Evolutionary conservation across 1,139 yeast species (phyloP).

Genomic region (Geotrichum europaeum): DNA sequence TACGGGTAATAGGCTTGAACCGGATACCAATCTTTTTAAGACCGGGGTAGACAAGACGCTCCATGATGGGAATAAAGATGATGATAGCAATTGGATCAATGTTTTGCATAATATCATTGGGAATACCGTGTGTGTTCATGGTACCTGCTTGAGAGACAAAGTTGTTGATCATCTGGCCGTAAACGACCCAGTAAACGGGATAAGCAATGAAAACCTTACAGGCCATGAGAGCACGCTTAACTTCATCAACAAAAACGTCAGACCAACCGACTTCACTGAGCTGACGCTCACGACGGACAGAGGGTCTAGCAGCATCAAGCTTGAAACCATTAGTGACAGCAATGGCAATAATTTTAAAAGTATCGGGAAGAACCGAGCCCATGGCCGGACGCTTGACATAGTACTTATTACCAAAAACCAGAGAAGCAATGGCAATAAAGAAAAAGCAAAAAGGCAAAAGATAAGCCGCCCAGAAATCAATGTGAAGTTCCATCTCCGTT

Average conservation of each 20-base stretch:
- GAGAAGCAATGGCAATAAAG: slow-evolving; percentile 53
- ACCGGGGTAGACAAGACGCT: slow-evolving; percentile 49
- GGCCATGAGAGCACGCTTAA: slow-evolving; percentile 50
- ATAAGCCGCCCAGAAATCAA: slow-evolving; percentile 77
- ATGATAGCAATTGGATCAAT: slow-evolving; percentile 58
- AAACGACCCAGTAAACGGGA: slow-evolving; percentile 63
- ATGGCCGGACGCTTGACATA: slow-evolving; percentile 59
- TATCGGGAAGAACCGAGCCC: slow-evolving; percentile 55
- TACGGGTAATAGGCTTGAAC: slow-evolving; percentile 57
- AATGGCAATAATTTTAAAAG: slow-evolving; percentile 46
- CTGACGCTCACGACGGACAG: slow-evolving; percentile 37
- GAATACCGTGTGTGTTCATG: slow-evolving; percentile 59
- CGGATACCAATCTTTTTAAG: slow-evolving; percentile 44
- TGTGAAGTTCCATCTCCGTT: slow-evolving; percentile 59
- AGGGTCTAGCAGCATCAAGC: slow-evolving; percentile 53
- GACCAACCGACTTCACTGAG: slow-evolving; percentile 47
- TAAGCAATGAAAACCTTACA: slow-evolving; percentile 59
- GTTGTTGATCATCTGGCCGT: slow-evolving; percentile 62
- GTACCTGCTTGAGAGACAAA: slow-evolving; percentile 60
- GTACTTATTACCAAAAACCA: slow-evolving; percentile 50
- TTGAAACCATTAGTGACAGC: slow-evolving; percentile 46
- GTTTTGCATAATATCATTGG: slow-evolving; percentile 61
- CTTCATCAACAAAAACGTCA: slow-evolving; percentile 59
- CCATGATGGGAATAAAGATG: slow-evolving; percentile 56
- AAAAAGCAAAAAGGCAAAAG: slow-evolving; percentile 59